A percentile compares a stretch with the other conserved stretches of the same genome.
Conservation (phyloP, 2,329 filamentous ascomycete species). For the Neonectria ditissima region DNA sequence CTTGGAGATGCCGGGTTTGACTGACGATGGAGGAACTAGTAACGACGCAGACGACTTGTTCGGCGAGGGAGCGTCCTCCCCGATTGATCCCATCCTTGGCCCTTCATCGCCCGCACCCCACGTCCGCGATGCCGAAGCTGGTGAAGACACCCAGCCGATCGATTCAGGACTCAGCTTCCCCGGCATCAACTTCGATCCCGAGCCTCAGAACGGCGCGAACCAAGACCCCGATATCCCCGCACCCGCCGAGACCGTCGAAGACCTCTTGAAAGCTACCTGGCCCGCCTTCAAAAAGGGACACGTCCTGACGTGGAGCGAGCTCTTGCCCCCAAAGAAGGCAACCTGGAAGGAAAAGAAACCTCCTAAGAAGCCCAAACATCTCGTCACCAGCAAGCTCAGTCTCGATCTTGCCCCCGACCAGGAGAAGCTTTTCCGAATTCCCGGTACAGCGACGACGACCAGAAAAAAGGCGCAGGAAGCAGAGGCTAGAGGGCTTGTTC, state of each 20-base stretch:
- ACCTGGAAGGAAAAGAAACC: conserved; percentile 84
- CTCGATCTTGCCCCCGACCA: conserved; percentile 89
- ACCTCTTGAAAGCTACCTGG: conserved; percentile 82
- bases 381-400: conserved; percentile 88
- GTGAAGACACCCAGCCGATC: conserved; percentile 49
- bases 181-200: conserved; percentile 62
- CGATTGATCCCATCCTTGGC: conserved; percentile 56
- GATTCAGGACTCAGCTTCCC: conserved; percentile 52
- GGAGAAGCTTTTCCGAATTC: conserved; percentile 85
- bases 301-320: conserved; percentile 81
- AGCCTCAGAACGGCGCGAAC: conserved; percentile 61
- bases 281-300: conserved; percentile 82
- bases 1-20: conserved; percentile 64
- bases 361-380: conserved; percentile 80
- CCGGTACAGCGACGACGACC: conserved; percentile 65
- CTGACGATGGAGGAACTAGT: conserved; percentile 70
- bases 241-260: conserved; percentile 77
- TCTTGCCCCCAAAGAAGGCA: conserved; percentile 85
- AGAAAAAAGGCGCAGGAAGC: conserved; percentile 70
- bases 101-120: conserved; percentile 59
- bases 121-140: conserved; percentile 55
- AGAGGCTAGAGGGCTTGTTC: conserved; percentile 62
- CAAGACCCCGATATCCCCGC: conserved; percentile 74
- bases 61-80: conserved; percentile 69
- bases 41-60: conserved; percentile 76